Evolutionary conservation across 257 asterid genomes (phyloP).

Genomic region (Linaria vulgaris): DNA sequence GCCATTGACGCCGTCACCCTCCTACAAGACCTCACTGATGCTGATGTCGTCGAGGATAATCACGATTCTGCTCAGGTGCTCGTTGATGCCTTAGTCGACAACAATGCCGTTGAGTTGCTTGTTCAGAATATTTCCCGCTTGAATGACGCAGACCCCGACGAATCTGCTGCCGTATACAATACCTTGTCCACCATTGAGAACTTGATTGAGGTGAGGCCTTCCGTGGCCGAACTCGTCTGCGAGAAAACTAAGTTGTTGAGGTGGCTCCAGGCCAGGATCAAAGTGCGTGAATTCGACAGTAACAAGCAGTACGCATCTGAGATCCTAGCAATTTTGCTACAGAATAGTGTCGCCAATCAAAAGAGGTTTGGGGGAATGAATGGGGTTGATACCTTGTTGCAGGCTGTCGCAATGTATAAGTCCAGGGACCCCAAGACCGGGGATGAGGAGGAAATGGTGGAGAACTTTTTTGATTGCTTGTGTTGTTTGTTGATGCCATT

Average conservation of each 20-base stretch:
- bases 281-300: conserved; percentile 78
- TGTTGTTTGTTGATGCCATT: conserved; percentile 96
- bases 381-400: conserved; percentile 89
- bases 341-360: conserved; percentile 73
- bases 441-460: conserved; percentile 99
- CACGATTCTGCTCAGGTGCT: conserved; percentile 76
- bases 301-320: conserved; percentile 97
- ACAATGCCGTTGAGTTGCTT: conserved; percentile 77
- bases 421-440: conserved; percentile 87
- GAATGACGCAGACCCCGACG: conserved; percentile 83
- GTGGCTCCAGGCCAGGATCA: conserved; percentile 90
- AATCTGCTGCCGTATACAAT: conserved; percentile 75
- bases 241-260: conserved; percentile 91
- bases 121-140: conserved; percentile 72
- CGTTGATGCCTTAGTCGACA: conserved; percentile 82
- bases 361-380: conserved; percentile 93
- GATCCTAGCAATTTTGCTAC: conserved; percentile 87
- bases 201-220: conserved; percentile 80
- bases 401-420: conserved; percentile 95
- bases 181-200: conserved; percentile 78
- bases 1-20: conserved; percentile 80
- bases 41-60: conserved; percentile 87
- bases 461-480: conserved; percentile 82
- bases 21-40: conserved; percentile 89
- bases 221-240: conserved; percentile 79